Evolutionary conservation across 768 basidiomycete species (phyloP).

Genomic region (Strobilomyces echinocephalus): DNA sequence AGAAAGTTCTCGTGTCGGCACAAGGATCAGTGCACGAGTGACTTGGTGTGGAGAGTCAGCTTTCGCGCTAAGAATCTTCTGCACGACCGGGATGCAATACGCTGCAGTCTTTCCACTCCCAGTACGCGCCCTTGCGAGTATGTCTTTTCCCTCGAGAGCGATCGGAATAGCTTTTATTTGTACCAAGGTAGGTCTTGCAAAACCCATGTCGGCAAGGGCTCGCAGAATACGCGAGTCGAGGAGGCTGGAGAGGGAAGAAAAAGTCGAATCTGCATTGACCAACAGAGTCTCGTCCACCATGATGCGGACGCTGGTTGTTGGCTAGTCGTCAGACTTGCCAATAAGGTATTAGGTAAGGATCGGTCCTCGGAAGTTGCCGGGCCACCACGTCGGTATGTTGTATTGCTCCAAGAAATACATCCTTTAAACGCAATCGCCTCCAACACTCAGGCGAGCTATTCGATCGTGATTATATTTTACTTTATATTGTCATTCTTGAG

Average conservation of each 20-base stretch:
- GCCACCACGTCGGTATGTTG: too few species aligned
- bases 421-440: too few species aligned
- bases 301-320: not conserved
- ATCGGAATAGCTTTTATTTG: constrained; percentile 91
- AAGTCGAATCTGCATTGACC: constrained; percentile 46
- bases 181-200: constrained; percentile 86
- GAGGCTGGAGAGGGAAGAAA: constrained; percentile 64
- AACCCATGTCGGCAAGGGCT: constrained; percentile 85
- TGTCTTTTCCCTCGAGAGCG: constrained; percentile 83
- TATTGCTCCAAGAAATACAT: too few species aligned
- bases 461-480: too few species aligned
- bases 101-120: constrained; percentile 98
- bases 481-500: too few species aligned
- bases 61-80: constrained; percentile 82
- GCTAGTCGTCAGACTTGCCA: too few species aligned
- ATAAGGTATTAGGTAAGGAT: too few species aligned
- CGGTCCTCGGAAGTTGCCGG: too few species aligned
- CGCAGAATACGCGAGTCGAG: constrained; percentile 83
- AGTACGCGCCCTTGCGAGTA: constrained; percentile 90
- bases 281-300: constrained; percentile 44
- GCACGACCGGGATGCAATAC: constrained; percentile 86
- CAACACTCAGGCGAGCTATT: too few species aligned
- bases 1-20: constrained; percentile 89
- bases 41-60: constrained; percentile 44
- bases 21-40: constrained; percentile 75